Evolutionary conservation across 306 rosid species (phyloP).

Genomic region (Rubus parviflorus): DNA sequence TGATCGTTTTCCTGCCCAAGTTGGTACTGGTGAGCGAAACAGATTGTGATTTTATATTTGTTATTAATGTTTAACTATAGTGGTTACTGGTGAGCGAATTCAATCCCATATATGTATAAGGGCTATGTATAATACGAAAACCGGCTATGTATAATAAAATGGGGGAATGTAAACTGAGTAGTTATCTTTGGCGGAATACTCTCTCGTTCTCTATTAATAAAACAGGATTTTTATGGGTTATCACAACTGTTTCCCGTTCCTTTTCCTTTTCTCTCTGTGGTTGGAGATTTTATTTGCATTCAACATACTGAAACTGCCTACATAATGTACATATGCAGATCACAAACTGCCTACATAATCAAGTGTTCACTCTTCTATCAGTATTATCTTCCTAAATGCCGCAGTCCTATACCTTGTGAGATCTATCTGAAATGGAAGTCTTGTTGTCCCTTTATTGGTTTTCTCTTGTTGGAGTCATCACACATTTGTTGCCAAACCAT

Average conservation of each 20-base stretch:
- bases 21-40: no score
- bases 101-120: no score
- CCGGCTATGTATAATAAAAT: conserved; percentile 50
- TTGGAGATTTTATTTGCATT: neutral
- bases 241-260: neutral
- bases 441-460: neutral
- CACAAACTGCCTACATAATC: neutral
- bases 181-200: conserved; percentile 32
- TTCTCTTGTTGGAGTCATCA: neutral
- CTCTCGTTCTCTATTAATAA: conserved; percentile 37
- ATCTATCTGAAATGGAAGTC: neutral
- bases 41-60: no score
- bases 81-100: no score
- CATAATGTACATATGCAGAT: neutral
- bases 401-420: neutral
- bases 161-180: conserved; percentile 44
- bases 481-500: conserved; percentile 16
- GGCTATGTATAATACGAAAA: no score
- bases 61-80: no score
- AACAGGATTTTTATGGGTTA: conserved; percentile 15
- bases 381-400: no score
- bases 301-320: neutral
- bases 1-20: no score
- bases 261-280: neutral
- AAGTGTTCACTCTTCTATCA: neutral